These are phyloP conservation scores for Anthoceros angustus DNA, from an alignment of 225 moss, liverwort and hornwort species.

Conservation along the genomic window DNA sequence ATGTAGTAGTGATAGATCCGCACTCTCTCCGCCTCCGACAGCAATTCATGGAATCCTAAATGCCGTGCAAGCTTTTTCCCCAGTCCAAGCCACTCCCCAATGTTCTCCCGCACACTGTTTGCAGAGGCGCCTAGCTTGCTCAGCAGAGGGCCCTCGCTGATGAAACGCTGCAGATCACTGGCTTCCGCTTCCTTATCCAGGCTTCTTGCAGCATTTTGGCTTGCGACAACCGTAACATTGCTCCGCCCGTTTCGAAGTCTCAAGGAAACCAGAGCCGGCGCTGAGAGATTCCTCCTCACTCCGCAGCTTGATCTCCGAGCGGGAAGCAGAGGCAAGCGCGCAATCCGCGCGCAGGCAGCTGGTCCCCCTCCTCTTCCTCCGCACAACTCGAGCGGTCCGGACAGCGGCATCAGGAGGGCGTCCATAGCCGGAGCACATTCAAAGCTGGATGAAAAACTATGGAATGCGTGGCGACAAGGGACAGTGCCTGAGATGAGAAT, in stretches of 20 bases:
- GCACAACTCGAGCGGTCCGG: too few relatives aligned
- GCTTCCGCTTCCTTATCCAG: not conserved
- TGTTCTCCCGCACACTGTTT: not conserved
- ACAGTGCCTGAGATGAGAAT: too few relatives aligned
- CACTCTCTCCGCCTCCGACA: conserved; percentile 30
- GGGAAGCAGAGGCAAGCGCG: too few relatives aligned
- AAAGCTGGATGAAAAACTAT: too few relatives aligned
- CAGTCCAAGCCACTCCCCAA: conserved; percentile 18
- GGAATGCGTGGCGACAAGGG: too few relatives aligned
- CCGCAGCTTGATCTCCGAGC: too few relatives aligned
- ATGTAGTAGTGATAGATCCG: conserved; percentile 41
- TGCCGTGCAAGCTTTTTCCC: conserved; percentile 39
- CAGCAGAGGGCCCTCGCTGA: not conserved
- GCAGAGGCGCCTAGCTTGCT: not conserved
- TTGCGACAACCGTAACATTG: not conserved
- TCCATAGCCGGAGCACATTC: too few relatives aligned
- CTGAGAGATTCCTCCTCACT: too few relatives aligned
- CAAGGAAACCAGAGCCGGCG: not conserved
- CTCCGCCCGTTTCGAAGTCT: not conserved
- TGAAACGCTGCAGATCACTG: not conserved
- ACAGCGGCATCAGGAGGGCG: too few relatives aligned
- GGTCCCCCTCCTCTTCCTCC: too few relatives aligned
- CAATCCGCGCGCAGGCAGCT: too few relatives aligned
- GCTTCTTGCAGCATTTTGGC: not conserved
- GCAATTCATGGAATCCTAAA: conserved; percentile 28